Conservation (phyloP, 805 yeast genomes). For the Kluyveromyces lactis region DNA sequence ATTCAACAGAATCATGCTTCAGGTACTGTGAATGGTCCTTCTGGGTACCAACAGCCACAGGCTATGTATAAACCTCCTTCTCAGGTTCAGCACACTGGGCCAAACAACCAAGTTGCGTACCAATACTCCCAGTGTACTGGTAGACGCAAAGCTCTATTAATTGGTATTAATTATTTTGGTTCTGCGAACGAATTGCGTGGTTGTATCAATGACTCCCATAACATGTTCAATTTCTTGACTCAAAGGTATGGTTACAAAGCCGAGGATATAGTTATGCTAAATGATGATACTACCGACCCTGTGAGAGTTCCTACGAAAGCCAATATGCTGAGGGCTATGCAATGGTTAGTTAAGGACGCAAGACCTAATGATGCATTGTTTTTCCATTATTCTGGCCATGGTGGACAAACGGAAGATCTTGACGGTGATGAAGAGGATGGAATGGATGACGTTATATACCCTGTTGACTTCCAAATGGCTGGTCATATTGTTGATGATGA, state of each 20-base stretch:
- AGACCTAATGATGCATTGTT: conserved; percentile 69
- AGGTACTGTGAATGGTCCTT: conserved; percentile 13
- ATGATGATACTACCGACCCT: conserved; percentile 45
- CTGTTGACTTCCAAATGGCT: conserved; percentile 56
- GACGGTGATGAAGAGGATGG: conserved; percentile 75
- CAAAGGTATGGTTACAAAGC: conserved; percentile 38
- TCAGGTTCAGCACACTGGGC: conserved; percentile 16
- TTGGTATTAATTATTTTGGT: conserved; percentile 76
- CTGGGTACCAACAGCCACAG: conserved; percentile 16
- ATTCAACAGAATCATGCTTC: conserved; percentile 9
- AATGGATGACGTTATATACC: conserved; percentile 63
- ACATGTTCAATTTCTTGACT: conserved; percentile 39
- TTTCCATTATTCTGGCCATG: conserved; percentile 84
- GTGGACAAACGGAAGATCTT: conserved; percentile 61
- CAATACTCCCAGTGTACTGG: conserved; percentile 70
- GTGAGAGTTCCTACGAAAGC: conserved; percentile 52
- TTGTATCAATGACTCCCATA: conserved; percentile 69
- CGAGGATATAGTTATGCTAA: conserved; percentile 51
- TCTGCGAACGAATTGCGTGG: conserved; percentile 55
- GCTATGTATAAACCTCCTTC: conserved; percentile 16
- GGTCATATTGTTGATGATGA: conserved; percentile 71
- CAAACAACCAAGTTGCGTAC: conserved; percentile 25
- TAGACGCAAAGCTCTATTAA: conserved; percentile 59
- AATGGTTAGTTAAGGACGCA: conserved; percentile 71
- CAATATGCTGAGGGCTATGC: conserved; percentile 71